Percentiles rank a stretch among this genome's conserved stretches.
Conservation (phyloP, 306 rosid genomes). For the Inga oerstediana region DNA sequence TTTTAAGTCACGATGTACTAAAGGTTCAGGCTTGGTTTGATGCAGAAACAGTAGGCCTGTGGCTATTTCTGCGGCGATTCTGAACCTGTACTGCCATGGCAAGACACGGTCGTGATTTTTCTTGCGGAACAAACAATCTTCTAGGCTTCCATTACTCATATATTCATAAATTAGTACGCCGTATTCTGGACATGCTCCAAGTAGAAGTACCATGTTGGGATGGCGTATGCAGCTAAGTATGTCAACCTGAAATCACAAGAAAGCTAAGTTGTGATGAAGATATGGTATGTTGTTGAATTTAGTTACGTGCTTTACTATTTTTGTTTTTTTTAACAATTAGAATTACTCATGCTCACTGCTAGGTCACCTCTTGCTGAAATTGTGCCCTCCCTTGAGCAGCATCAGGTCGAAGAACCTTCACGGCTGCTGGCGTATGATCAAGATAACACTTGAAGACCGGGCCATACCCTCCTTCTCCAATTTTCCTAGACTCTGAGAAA, state of each 20-base stretch:
- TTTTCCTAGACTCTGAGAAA: conserved; percentile 64
- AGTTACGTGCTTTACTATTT: background rate
- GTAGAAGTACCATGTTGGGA: conserved; percentile 95
- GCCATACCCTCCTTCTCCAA: conserved; percentile 98
- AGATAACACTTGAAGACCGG: conserved; percentile 76
- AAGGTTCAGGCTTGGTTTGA: conserved; percentile 93
- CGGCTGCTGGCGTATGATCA: conserved; percentile 85
- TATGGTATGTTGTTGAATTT: background rate
- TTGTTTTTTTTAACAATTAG: background rate
- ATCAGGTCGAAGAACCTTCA: conserved; percentile 81
- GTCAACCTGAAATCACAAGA: conserved; percentile 66
- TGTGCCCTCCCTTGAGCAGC: conserved; percentile 81
- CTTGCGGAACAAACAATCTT: conserved; percentile 61
- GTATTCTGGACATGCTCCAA: conserved; percentile 94
- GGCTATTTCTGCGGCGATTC: conserved; percentile 79
- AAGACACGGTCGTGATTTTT: conserved; percentile 41
- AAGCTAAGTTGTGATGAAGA: conserved; percentile 3
- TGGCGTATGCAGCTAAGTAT: conserved; percentile 90
- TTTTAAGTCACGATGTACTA: conserved; percentile 95
- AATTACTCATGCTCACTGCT: conserved; percentile 35
- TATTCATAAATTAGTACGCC: conserved; percentile 84
- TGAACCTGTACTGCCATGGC: conserved; percentile 79
- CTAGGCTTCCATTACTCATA: conserved; percentile 95
- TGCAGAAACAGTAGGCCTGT: conserved; percentile 89
- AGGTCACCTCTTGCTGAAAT: conserved; percentile 91